Base-by-base conservation (phyloP, 106 monocot genomes). In the Dendrobium chrysotoxum region DNA sequence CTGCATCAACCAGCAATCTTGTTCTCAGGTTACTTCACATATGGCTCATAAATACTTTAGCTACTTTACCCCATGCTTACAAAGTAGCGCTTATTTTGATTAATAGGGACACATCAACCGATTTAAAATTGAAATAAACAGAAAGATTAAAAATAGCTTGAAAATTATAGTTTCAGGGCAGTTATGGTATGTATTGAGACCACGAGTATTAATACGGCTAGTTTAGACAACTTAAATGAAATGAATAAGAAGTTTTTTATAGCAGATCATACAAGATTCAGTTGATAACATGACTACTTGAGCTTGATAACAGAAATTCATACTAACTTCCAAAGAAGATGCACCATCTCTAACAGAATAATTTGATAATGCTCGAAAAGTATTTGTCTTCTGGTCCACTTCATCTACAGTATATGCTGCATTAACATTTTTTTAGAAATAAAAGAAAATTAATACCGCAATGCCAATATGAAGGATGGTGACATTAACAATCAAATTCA, bases 321-420 rank as follows among this genome's bases (percentile, higher is more conserved):
- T 46, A 71, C 77, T 85, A 76, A 88, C 88, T 64, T 86, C 68
- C 65, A 88, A 77, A 72, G 61, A 53, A 72, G 85, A 81, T 47
- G 83, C 88, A 75, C 85, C 88, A 83, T 83, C 86, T 17, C 10
- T 39, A 21, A 86, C 81, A 16, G 81, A 75, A 72, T 80, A 54
- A 50, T 83, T 83, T 79, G 78, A 78, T 71, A 77, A 25, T 55
- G 65, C 74, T 66, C 78, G 83, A 42, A 88, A 81, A 21, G 42
- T 18, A 18, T 21, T 68, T n/a, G 78, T 80, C 79, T 83, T 85
- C 35, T 88, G 64, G 1, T 83, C 78, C 81, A 88, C 54, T 81
- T 88, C 85, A 75, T 88, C 83, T n/a, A 76, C 64, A 10, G 83
- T 50, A 78, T 88, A 88, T 35, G 85, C 88, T 88, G 83, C 35